These are phyloP conservation scores for Yamadazyma sp. DNA, from an alignment of 805 yeast species.

Conservation along the genomic window DNA sequence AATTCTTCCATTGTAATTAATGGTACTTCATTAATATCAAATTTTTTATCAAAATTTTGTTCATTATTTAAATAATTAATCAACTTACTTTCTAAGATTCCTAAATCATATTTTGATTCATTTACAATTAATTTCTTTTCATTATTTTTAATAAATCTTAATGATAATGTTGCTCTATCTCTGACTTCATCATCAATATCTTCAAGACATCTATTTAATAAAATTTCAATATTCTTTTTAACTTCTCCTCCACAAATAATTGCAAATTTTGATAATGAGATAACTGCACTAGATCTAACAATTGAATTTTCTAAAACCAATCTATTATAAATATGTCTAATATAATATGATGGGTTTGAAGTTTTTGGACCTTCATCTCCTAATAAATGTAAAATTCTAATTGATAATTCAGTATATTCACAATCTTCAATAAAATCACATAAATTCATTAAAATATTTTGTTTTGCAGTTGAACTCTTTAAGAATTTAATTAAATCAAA, in stretches of 20 bases:
- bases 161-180: slow-evolving; percentile 89
- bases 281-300: slow-evolving; percentile 92
- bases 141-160: slow-evolving; percentile 52
- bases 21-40: slow-evolving; percentile 71
- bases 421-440: slow-evolving; percentile 99
- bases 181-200: slow-evolving; percentile 97
- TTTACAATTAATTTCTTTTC: slow-evolving; percentile 56
- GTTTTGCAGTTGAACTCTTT: slow-evolving; percentile 69
- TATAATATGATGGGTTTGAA: slow-evolving; percentile 80
- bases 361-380: slow-evolving; percentile 95
- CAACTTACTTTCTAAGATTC: slow-evolving; percentile 74
- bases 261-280: slow-evolving; percentile 89
- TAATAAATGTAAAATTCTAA: slow-evolving; percentile 84
- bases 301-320: slow-evolving; percentile 94
- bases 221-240: slow-evolving; percentile 64
- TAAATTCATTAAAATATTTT: slow-evolving; percentile 76
- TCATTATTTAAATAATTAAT: slow-evolving; percentile 64
- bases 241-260: slow-evolving; percentile 68
- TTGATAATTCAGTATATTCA: slow-evolving; percentile 90
- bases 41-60: slow-evolving; percentile 50
- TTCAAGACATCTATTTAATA: slow-evolving; percentile 77
- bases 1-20: slow-evolving; percentile 63
- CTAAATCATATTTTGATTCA: slow-evolving; percentile 66
- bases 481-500: slow-evolving; percentile 87
- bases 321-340: slow-evolving; percentile 94